Conservation (phyloP, 108 stramenopile species). For the Mediolabrus comicus region DNA sequence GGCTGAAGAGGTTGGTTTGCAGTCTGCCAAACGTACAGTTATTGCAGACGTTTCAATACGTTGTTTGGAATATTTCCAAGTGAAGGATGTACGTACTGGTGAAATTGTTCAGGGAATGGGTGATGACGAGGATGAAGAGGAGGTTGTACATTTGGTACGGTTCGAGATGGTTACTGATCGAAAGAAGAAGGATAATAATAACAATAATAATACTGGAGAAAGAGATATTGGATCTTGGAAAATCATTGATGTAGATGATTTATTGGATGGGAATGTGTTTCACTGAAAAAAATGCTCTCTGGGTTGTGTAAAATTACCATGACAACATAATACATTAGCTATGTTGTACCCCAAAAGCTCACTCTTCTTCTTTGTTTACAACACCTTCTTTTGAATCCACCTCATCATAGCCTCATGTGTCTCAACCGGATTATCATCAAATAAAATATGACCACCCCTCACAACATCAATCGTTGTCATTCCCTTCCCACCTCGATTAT, state of each 20-base stretch:
- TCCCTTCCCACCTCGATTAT: conserved; percentile 39
- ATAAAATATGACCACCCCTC: conserved; percentile 57
- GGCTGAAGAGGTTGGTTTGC: neutral
- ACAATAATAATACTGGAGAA: no score
- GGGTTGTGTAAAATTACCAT: no score
- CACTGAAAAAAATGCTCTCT: no score
- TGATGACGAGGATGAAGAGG: neutral
- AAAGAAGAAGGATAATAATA: no score
- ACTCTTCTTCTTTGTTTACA: no score
- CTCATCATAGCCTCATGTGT: conserved; percentile 44
- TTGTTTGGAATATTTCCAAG: neutral
- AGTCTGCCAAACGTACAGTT: neutral
- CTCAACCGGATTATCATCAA: conserved; percentile 62
- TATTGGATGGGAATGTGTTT: conserved; percentile 35
- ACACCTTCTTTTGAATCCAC: conserved; percentile 50
- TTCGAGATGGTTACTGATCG: neutral
- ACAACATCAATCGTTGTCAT: conserved; percentile 41
- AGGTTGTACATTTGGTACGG: neutral
- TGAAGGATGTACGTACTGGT: neutral
- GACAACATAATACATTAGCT: no score
- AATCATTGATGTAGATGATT: conserved; percentile 40
- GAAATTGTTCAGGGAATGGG: neutral
- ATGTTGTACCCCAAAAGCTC: no score
- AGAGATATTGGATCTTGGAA: conserved; percentile 31
- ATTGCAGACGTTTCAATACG: neutral